Evolutionary conservation across 768 basidiomycete genomes (phyloP), one percentile per base, ranked within the genome.

Genomic region (Infundibulicybe gibba): DNA sequence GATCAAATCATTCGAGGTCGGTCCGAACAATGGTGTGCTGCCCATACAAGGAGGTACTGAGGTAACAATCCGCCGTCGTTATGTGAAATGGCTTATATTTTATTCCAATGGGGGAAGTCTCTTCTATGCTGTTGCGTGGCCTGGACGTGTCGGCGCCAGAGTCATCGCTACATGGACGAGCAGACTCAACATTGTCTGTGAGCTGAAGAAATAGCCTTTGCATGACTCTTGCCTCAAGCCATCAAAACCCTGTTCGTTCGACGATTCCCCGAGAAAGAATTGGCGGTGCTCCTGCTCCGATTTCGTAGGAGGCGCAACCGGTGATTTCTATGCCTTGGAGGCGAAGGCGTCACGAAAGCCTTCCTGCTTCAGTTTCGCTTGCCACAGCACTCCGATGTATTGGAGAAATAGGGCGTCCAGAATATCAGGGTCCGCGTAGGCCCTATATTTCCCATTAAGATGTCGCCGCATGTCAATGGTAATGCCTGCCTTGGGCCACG

Each of bases 351-450:
- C 45, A 15, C 41, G 35, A 45, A 71, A 64, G 6, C n/a, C n/a
- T n/a, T 59, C 53, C 8, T 54, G 39, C 43, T 68, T 72, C 41
- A 74, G 49, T 32, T 65, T 61, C 30, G 68, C 60, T 43, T 71
- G 68, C 75, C 74, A 76, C 13, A 57, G 52, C 6, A 72, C 48
- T 0, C 75, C 76, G 11, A 77, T 58, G 56, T 73, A 64, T 31
- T 75, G 72, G 13, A 76, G 62, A 33, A 77, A 57, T 11, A 76
- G 58, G 0, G 69, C 71, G 44, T 76, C 72, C 19, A 77, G 54
- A 41, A 75, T 66, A 34, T 77, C 75, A 14, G 70, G 70, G 49
- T 77, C 74, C 11, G 72, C 71, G 51, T 72, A 75, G n/a, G 71
- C 72, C 16, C 74, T 60, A 48, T 75, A 76, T 59, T 75, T 76